These are phyloP conservation scores for Margaritispora aquatica DNA, from an alignment of 495 filamentous ascomycete genomes.

Conservation along the genomic window DNA sequence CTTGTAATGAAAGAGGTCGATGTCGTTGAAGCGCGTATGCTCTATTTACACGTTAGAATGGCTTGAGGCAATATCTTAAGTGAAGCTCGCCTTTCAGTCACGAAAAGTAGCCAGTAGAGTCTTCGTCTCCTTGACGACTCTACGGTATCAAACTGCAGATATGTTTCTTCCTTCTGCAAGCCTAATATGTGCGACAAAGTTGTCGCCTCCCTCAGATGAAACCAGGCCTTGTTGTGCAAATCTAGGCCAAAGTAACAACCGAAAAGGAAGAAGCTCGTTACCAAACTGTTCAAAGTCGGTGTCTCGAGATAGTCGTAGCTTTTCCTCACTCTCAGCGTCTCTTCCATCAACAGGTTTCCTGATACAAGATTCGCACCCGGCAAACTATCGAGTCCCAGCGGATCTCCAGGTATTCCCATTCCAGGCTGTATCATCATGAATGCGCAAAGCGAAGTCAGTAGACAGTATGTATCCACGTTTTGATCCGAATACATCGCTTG, in stretches of 20 bases:
- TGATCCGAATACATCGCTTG: constrained; percentile 57
- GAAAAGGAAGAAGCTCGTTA: constrained; percentile 78
- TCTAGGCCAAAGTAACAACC: constrained; percentile 69
- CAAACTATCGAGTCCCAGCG: constrained; percentile 44
- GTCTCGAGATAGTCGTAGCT: constrained; percentile 67
- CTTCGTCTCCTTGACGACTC: constrained; percentile 50
- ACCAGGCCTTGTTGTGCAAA: constrained; percentile 67
- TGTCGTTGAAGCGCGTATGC: constrained; percentile 73
- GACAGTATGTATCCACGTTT: constrained; percentile 70
- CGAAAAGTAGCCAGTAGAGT: constrained; percentile 67
- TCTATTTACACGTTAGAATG: constrained; percentile 26
- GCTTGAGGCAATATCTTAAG: neutral
- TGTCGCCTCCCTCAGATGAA: constrained; percentile 64
- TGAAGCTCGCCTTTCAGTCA: constrained; percentile 57
- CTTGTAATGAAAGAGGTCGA: constrained; percentile 52
- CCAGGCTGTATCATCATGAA: constrained; percentile 83
- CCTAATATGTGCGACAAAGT: constrained; percentile 52
- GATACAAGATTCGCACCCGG: constrained; percentile 46
- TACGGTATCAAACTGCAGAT: constrained; percentile 45
- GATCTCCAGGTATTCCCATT: constrained; percentile 54
- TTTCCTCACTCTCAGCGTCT: constrained; percentile 68
- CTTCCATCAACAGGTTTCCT: constrained; percentile 63
- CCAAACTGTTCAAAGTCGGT: constrained; percentile 59
- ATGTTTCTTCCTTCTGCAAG: constrained; percentile 57
- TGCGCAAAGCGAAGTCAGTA: constrained; percentile 71